Conservation (phyloP, 164 flowering plant species). For the Akebia trifoliata region DNA sequence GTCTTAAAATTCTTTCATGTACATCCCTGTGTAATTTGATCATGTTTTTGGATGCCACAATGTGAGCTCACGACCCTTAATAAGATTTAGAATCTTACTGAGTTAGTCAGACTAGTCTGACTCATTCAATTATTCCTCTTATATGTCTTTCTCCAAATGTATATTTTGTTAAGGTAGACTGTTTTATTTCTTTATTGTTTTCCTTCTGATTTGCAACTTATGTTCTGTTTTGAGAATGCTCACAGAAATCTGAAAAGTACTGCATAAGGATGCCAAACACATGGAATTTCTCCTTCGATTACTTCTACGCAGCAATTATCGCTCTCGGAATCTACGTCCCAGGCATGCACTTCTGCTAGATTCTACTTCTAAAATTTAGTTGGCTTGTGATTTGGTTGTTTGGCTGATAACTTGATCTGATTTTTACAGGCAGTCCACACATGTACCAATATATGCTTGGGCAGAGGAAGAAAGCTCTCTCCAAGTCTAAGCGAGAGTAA, state of each 20-base stretch:
- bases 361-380: neutral
- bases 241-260: constrained; percentile 67
- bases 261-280: constrained; percentile 94
- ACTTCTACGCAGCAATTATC: constrained; percentile 58
- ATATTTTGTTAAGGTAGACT: neutral
- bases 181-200: neutral
- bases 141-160: neutral
- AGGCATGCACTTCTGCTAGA: constrained; percentile 35
- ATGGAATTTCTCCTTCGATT: constrained; percentile 88
- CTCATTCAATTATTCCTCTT: neutral
- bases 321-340: constrained; percentile 67
- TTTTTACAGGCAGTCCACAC: constrained; percentile 80
- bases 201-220: neutral
- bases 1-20: too few species aligned
- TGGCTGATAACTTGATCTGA: constrained; percentile 1
- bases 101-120: too few species aligned
- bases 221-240: constrained; percentile 1
- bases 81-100: too few species aligned
- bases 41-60: too few species aligned
- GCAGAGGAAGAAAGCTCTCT: constrained; percentile 85
- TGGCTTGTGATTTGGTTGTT: neutral
- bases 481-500: constrained; percentile 72
- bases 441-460: constrained; percentile 82
- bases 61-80: too few species aligned
- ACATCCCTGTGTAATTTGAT: too few species aligned